Conservation (phyloP, 805 yeast genomes). For the Peterozyma toletana region DNA sequence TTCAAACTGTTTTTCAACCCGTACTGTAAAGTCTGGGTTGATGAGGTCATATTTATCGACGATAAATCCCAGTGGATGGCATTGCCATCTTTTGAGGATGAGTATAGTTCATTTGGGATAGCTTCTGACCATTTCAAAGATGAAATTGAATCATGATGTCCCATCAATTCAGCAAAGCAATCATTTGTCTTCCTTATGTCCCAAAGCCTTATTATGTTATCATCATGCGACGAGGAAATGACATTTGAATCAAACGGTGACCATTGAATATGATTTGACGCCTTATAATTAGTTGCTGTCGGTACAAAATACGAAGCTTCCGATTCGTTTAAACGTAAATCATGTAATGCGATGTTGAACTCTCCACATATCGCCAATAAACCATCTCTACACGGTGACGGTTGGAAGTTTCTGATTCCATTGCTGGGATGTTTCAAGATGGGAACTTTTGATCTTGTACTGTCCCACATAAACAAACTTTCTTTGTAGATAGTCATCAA, state of each 20-base stretch:
- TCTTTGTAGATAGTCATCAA: constrained; percentile 61
- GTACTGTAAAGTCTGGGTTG: constrained; percentile 22
- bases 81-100: constrained; percentile 60
- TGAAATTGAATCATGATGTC: constrained; percentile 49
- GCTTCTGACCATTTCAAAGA: constrained; percentile 49
- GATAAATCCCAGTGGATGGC: constrained; percentile 62
- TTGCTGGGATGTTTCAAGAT: constrained; percentile 41
- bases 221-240: constrained; percentile 57
- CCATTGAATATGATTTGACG: constrained; percentile 52
- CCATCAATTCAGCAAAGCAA: constrained; percentile 44
- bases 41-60: constrained; percentile 13
- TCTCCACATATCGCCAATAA: constrained; percentile 59
- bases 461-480: constrained; percentile 72
- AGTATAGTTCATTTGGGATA: constrained; percentile 30
- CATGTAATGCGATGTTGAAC: constrained; percentile 71
- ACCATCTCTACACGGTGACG: constrained; percentile 38
- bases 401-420: constrained; percentile 46
- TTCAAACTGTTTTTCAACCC: constrained; percentile 38
- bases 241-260: constrained; percentile 50
- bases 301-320: constrained; percentile 37
- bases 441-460: constrained; percentile 53
- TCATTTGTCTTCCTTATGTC: constrained; percentile 57
- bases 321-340: constrained; percentile 44
- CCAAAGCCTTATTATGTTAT: constrained; percentile 60
- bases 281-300: constrained; percentile 16